Evolutionary conservation across 805 yeast species (phyloP).

Genomic region (Candida maltosa): DNA sequence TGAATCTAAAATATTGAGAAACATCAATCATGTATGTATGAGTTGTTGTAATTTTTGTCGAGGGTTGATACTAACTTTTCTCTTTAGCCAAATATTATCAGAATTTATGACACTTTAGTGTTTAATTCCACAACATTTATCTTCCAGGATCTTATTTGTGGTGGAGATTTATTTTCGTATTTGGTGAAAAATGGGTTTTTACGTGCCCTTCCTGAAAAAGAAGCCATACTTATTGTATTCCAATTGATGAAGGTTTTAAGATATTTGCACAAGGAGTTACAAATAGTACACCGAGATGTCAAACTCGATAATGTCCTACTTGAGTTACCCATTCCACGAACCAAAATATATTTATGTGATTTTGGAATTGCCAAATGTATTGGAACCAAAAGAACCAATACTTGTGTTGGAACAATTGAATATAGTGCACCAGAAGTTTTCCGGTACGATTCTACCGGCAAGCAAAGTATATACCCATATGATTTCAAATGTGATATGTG

Average conservation of each 20-base stretch:
- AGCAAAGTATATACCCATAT: conserved; percentile 33
- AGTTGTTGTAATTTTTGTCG: too few relatives aligned
- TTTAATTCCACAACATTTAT: conserved; percentile 33
- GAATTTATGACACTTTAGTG: conserved; percentile 33
- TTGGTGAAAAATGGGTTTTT: conserved; percentile 40
- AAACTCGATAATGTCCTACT: conserved; percentile 64
- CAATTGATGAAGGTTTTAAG: conserved; percentile 56
- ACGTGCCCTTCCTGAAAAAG: conserved; percentile 49
- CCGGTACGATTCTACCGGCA: conserved; percentile 9
- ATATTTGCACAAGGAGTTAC: conserved; percentile 48
- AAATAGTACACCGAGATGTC: conserved; percentile 64
- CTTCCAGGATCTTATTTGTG: conserved; percentile 48
- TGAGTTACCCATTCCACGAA: conserved; percentile 48
- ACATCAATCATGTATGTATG: conserved; percentile 37
- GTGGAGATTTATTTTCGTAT: conserved; percentile 60
- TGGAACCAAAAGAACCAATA: conserved; percentile 33
- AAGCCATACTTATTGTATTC: conserved; percentile 48
- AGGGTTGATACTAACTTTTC: too few relatives aligned
- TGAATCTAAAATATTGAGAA: conserved; percentile 23
- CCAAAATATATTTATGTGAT: conserved; percentile 61
- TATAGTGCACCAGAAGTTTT: conserved; percentile 71
- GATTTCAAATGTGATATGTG: conserved; percentile 61
- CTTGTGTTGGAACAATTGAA: conserved; percentile 64
- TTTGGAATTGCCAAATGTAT: conserved; percentile 50
- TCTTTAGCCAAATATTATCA: conserved; percentile 49